Evolutionary conservation across 2,329 filamentous ascomycete species (phyloP).

Genomic region (Fusarium dimerum): DNA sequence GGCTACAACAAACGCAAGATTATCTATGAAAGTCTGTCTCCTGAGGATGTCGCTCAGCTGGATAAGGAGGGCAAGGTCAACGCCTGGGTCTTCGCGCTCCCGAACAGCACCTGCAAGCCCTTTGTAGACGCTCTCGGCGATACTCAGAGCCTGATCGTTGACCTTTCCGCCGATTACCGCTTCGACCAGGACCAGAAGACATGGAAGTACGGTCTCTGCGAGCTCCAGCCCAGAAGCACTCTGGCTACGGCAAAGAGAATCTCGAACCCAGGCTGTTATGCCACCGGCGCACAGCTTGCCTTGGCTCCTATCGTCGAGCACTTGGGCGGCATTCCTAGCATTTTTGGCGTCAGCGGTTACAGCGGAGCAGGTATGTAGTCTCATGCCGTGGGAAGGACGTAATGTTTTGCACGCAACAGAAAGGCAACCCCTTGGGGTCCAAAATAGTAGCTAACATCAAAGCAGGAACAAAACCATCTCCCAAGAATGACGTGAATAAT

Average conservation of each 20-base stretch:
- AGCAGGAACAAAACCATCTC: constrained; percentile 80
- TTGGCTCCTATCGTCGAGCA: constrained; percentile 79
- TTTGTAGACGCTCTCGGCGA: constrained; percentile 79
- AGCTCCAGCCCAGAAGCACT: constrained; percentile 69
- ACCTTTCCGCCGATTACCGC: constrained; percentile 95
- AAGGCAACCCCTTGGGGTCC: background rate
- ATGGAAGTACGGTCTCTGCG: constrained; percentile 84
- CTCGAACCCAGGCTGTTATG: constrained; percentile 92
- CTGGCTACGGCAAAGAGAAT: constrained; percentile 82
- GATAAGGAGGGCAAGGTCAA: constrained; percentile 83
- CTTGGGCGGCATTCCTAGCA: constrained; percentile 75
- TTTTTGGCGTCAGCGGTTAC: constrained; percentile 93
- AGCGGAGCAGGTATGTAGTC: constrained; percentile 71
- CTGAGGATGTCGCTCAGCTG: constrained; percentile 85
- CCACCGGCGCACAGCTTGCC: constrained; percentile 87
- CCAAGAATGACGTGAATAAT: constrained; percentile 87
- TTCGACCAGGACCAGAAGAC: constrained; percentile 60
- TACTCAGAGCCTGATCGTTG: constrained; percentile 76
- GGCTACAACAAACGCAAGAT: constrained; percentile 92
- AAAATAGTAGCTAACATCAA: constrained; percentile 68
- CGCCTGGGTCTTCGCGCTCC: constrained; percentile 97
- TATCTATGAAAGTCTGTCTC: constrained; percentile 84
- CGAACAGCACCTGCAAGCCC: constrained; percentile 92
- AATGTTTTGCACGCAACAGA: background rate
- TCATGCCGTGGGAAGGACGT: constrained; percentile 45